Base-by-base conservation (phyloP, 139 green algal species). In the Yamagishiella unicocca region DNA sequence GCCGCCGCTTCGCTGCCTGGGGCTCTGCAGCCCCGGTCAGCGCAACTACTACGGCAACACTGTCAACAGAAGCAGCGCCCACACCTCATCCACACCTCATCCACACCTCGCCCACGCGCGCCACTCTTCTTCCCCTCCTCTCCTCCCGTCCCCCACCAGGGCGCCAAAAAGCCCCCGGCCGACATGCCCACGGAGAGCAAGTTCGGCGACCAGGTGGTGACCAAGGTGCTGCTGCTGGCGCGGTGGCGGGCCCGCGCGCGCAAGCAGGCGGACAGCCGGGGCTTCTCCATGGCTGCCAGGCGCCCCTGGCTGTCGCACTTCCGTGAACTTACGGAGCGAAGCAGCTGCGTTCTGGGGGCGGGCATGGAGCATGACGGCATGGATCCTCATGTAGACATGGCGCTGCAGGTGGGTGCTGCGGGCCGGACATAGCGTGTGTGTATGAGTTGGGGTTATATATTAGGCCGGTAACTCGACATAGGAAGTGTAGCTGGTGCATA, bases 321-420 rank as follows among this genome's bases (percentile, higher is more conserved):
- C 10, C 53, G 29, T 22, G 35, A 71, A 35, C 10, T 83, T 29
- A 70, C 76, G 35, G 54, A 43, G 76, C 76, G 54, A 12, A 50
- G 37, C 53, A 25, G 24, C 9, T 62, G 53, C 4, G 76, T 83
- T 10, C 4, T 83, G 7, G 76, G 53, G 24, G 55, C 76, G 53
- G 76, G 14, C 9, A 45, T 83, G 54, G 76, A 83, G 76, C 37
- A 83, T 54, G 54, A 71, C 33, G 76, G 76, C 9, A 55, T 72
- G 0, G 38, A 37, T 0, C 76, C 76, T 6, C 76, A 58, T 8
- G 76, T 83, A 40, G 54, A 71, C 45, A 40, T 83, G 54, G 22
- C 55, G 38, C 54, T 83, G 76, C 50, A 72, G 76, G 76, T 72
- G 54, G 31, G 75, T 31, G n/a, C 27, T 66, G 12, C 27, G 40